phyloP scores from a whole-genome alignment of 495 filamentous ascomycete species.

The Aspergillus campestris region DNA sequence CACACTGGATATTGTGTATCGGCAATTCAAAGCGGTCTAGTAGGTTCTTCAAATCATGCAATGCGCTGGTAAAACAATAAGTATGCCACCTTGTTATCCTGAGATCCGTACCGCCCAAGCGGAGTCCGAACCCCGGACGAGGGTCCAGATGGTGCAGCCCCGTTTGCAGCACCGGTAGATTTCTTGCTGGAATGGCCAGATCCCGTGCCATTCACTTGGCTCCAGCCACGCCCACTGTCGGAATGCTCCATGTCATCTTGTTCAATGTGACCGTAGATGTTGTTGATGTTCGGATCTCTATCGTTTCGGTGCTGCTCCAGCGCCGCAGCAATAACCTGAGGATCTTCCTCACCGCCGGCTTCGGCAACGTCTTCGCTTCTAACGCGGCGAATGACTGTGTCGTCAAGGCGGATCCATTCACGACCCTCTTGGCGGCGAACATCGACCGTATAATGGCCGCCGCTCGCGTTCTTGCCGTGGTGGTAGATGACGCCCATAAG shows the following conservation, averaged over 20 bases:
- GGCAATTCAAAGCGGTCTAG: no score
- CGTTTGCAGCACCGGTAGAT: conserved; percentile 58
- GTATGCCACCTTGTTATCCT: conserved; percentile 95
- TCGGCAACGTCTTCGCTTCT: conserved; percentile 86
- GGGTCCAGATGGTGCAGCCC: conserved; percentile 36
- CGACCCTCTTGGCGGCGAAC: conserved; percentile 85
- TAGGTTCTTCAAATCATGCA: conserved; percentile 14
- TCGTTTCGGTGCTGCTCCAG: conserved; percentile 58
- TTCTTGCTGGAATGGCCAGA: conserved; percentile 48
- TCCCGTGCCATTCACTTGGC: conserved; percentile 61
- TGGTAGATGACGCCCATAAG: conserved; percentile 94
- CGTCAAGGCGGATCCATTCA: conserved; percentile 94
- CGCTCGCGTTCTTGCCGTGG: conserved; percentile 90
- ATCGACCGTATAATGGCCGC: conserved; percentile 95
- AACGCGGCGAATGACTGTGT: conserved; percentile 81
- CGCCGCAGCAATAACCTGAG: conserved; percentile 55
- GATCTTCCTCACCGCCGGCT: conserved; percentile 71
- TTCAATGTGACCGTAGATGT: conserved; percentile 66
- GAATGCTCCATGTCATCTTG: conserved; percentile 50
- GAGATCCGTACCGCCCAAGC: conserved; percentile 57
- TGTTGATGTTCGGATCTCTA: conserved; percentile 48
- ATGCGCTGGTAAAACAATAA: conserved; percentile 89
- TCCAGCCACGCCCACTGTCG: conserved; percentile 68
- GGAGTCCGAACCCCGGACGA: conserved; percentile 54
- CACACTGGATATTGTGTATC: no score